Evolutionary conservation across 83 land plant species (phyloP), one percentile per base, ranked within the genome.

Genomic region (Diphasiastrum complanatum): DNA sequence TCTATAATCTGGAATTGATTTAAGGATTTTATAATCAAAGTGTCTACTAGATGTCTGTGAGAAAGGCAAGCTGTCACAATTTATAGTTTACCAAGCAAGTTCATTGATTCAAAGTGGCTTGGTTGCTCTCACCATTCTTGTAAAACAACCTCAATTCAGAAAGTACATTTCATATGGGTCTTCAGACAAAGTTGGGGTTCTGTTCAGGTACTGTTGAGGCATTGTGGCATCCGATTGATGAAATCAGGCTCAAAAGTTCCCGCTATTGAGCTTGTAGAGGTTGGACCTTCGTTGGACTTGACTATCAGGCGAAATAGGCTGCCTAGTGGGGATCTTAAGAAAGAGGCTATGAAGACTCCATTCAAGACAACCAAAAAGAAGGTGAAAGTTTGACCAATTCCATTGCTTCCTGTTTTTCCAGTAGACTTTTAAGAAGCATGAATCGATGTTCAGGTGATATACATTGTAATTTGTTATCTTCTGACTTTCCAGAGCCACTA

Each of bases 241-340:
- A 82, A 79, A 59, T 87, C 97, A 12, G 97, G 95, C 45, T 72
- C 95, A 41, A 54, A 75, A 14, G 75, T 87, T 20, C 97, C 97
- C 47, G 46, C 82, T 25, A 81, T 85, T 65, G 97, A 87, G 66
- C 63, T 91, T 5, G 80, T 91, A 1, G 97, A 91, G 48, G 85
- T 85, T 32, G 97, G 97, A 3, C 95, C 97, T 2, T 91, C 87
- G 18, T 76, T 91, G 85, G 95, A 87, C 55, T 60, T 91, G 60
- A 81, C 80, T 3, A 60, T 85, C 20, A 76, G 97, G 3, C 64
- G 97, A 18, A 75, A 91, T 67, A 76, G 93, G 30, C 82, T 78
- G 54, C 97, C 97, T 10, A 73, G 78, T 64, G 87, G 81, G 1
- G 74, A 81, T 20, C 34, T 87, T 5, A 68, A 66, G 38, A 91